Base-by-base conservation (phyloP, 2,329 filamentous ascomycete species). In the Fusarium aywerte region DNA sequence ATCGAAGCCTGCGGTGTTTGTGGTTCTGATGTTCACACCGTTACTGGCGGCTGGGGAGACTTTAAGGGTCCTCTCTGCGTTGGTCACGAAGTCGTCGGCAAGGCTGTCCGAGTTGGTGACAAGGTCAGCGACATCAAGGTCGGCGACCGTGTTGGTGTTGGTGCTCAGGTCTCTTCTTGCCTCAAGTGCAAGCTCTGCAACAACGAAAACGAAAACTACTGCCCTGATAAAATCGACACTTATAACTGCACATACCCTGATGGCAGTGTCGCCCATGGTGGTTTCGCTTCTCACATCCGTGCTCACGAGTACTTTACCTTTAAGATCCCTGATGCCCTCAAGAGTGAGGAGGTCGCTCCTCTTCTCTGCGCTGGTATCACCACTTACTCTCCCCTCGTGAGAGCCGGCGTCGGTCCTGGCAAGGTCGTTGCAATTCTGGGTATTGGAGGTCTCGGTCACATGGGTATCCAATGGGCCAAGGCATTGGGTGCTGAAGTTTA, bases 301-400 rank as follows among this genome's bases (percentile, higher is more conserved):
- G 81, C 80, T 0, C 83, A 84, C 59, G 81, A 83, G 69, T 82
- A 84, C 76, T 93, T 92, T 67, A 82, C 82, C 31, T 83, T 88
- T 70, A 84, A 84, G 65, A 86, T 88, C 35, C 86, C 85, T 0
- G 84, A 87, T n/a, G 75, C 73, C 1, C 76, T 88, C 11, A 76
- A 80, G 9, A 81, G 81, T 0, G 81, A 83, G 31, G 73, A 80
- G 2, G 84, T 82, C 0, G 86, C 91, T 2, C 91, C 92, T 2
- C 88, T 96, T 81, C 83, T 95, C 27, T 95, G 92, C 74, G 92
- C 88, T 2, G 92, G 92, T 2, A 84, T 95, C 51, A 96, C 92
- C 0, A 85, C 90, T 0, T 96, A 86, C 74, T 85, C 85, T 6
- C 92, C 92, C 0, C 78, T 96, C 16, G 84, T 84, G 48, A 84